Evolutionary conservation across 2,329 filamentous ascomycete species (phyloP).

Genomic region (Gyromitra esculenta): DNA sequence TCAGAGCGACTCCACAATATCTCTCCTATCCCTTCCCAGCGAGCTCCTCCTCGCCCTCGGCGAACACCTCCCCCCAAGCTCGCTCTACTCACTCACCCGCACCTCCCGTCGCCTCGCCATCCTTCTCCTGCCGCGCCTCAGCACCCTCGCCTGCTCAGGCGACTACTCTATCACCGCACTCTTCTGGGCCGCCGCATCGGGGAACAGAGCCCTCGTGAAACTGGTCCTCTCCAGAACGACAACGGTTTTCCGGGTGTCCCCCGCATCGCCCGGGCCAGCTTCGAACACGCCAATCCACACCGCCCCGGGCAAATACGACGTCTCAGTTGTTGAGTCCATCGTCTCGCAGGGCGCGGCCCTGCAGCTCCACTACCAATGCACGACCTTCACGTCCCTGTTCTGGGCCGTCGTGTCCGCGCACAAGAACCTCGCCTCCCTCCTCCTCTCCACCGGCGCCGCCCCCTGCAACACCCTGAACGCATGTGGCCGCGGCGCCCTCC

Average conservation of each 20-base stretch:
- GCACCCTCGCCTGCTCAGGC: constrained; percentile 45
- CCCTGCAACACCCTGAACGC: constrained; percentile 30
- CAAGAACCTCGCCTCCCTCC: constrained; percentile 30
- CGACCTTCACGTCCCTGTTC: constrained; percentile 42
- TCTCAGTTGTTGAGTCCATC: constrained; percentile 20
- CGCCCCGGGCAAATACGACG: constrained; percentile 18
- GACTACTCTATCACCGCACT: constrained; percentile 50
- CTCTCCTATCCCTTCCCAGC: constrained; percentile 41
- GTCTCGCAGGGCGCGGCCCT: constrained; percentile 23
- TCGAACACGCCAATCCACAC: constrained; percentile 7
- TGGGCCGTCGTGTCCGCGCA: constrained; percentile 40
- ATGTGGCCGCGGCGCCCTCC: constrained; percentile 34
- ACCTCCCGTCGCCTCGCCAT: constrained; percentile 43
- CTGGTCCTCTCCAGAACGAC: constrained; percentile 36
- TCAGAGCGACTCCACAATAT: constrained; percentile 33
- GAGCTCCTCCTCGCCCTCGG: constrained; percentile 46
- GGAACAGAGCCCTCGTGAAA: constrained; percentile 24
- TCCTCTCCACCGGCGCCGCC: constrained; percentile 12
- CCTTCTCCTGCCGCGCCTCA: constrained; percentile 42
- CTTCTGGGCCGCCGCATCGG: constrained; percentile 48
- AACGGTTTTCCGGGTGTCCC: constrained; percentile 17
- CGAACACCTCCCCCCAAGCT: constrained; percentile 44
- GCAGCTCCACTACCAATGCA: constrained; percentile 42
- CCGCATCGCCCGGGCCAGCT: background rate
- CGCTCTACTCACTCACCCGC: constrained; percentile 46